Evolutionary conservation across 805 yeast species (phyloP).

Genomic region (Yamadazyma insecticola): DNA sequence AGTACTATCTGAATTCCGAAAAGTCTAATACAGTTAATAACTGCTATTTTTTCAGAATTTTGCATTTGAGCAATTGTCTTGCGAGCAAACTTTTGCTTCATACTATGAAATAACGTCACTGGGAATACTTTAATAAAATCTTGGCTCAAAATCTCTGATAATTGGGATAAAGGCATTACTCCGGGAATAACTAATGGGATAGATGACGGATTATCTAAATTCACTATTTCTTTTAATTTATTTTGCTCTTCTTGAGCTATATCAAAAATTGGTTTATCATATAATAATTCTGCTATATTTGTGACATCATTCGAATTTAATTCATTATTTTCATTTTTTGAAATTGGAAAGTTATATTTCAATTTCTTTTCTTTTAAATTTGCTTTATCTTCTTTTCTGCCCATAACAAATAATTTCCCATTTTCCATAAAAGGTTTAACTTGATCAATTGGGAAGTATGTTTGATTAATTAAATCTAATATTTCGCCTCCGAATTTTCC

Average conservation of each 20-base stretch:
- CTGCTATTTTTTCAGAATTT: conserved; percentile 3
- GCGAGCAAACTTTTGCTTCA: conserved; percentile 4
- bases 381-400: conserved; percentile 9
- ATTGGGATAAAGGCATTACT: conserved; percentile 9
- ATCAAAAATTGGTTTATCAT: conserved; percentile 10
- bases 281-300: conserved; percentile 19
- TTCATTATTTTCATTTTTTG: not conserved
- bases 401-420: conserved; percentile 29
- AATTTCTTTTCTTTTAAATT: conserved; percentile 1
- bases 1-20: conserved; percentile 5
- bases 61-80: conserved; percentile 1
- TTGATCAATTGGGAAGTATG: conserved; percentile 35
- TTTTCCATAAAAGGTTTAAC: conserved; percentile 21
- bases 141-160: conserved; percentile 4
- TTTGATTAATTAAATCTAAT: conserved; percentile 48
- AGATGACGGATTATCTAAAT: conserved; percentile 4
- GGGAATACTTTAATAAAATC: not conserved
- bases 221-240: conserved; percentile 11
- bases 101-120: conserved; percentile 1
- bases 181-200: conserved; percentile 10
- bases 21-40: conserved; percentile 5
- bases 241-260: conserved; percentile 15
- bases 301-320: conserved; percentile 3
- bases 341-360: conserved; percentile 2
- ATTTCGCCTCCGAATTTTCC: conserved; percentile 73